Evolutionary conservation across 495 filamentous ascomycete species (phyloP).

Genomic region (Talaromyces liani): DNA sequence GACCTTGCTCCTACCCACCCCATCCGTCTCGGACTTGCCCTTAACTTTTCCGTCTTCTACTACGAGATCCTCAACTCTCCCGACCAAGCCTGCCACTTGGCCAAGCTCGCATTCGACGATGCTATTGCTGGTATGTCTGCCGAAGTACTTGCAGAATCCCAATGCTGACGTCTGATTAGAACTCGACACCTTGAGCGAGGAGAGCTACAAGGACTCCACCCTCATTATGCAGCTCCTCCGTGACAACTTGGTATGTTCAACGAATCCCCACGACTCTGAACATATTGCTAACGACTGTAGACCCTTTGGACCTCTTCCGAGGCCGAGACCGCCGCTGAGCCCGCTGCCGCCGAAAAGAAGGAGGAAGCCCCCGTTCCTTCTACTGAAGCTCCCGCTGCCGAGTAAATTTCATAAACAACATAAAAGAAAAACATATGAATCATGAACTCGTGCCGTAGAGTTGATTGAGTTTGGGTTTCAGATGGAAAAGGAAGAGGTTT

Average conservation of each 20-base stretch:
- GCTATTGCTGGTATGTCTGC: constrained; percentile 80
- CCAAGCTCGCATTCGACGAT: constrained; percentile 99
- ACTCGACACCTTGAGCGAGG: constrained; percentile 96
- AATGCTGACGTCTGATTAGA: constrained; percentile 46
- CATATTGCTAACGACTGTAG: constrained; percentile 40
- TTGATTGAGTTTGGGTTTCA: constrained; percentile 13
- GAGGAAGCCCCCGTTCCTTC: constrained; percentile 49
- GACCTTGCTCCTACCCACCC: constrained; percentile 98
- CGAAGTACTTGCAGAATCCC: neutral
- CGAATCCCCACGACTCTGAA: neutral
- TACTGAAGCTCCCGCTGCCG: constrained; percentile 45
- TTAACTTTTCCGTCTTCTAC: constrained; percentile 99
- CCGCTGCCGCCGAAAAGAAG: constrained; percentile 51
- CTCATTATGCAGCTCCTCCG: constrained; percentile 99
- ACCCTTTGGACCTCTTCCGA: constrained; percentile 99
- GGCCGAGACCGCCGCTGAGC: constrained; percentile 64
- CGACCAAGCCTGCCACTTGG: constrained; percentile 97
- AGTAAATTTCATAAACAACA: constrained; percentile 26
- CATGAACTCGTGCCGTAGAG: constrained; percentile 32
- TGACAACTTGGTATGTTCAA: constrained; percentile 85
- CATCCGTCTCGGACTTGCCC: constrained; percentile 94
- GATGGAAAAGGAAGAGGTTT: constrained; percentile 3
- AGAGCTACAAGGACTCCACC: constrained; percentile 99
- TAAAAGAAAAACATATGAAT: constrained; percentile 23
- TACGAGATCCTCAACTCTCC: constrained; percentile 99